Evolutionary conservation across 208 protist genomes (phyloP), one percentile per base, ranked within the genome.

Genomic region (Spongospora subterranea): DNA sequence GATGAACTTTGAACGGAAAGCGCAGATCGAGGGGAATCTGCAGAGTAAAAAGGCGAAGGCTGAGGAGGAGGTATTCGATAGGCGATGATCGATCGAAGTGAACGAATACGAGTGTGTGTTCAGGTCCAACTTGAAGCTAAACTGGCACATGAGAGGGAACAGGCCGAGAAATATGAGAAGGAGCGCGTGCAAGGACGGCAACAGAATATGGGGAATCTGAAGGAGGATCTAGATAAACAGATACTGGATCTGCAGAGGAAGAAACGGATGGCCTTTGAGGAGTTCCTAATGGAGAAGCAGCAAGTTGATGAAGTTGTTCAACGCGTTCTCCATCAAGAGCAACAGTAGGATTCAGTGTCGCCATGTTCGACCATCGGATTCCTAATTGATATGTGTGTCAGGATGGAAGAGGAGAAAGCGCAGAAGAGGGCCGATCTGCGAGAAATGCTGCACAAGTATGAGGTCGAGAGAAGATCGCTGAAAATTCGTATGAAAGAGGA

Each of bases 241-340:
- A 92, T 93, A 45, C 71, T n/a, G 6, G 92, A 93, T 45, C 53
- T 90, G 88, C 89, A 93, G 41, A 35, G 66, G 20, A 46, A 32
- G 20, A 91, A 91, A 88, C 13, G 0, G 20, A 46, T 43, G 38
- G 92, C 91, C 0, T 94, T 93, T 88, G 40, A 91, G 40, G 77
- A 93, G 89, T 94, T 94, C 91, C 91, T 94, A 71, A 54, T 71
- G 65, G 92, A 94, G 89, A 94, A 94, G 89, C 77, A 29, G 43
- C 46, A 90, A 88, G 92, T 94, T 0, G 92, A 93, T 71, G 65
- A 93, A 46, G 88, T 93, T 24, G 91, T 93, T 0, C 32, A n/a
- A 17, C 50, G 46, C 45, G 92, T 93, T 41, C 41, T 88, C 24
- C 90, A 91, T 43, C 82, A 93, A 71, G 92, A 93, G 50, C 17